Conservation (phyloP, 495 filamentous ascomycete species). For the Penicillium coffeae region DNA sequence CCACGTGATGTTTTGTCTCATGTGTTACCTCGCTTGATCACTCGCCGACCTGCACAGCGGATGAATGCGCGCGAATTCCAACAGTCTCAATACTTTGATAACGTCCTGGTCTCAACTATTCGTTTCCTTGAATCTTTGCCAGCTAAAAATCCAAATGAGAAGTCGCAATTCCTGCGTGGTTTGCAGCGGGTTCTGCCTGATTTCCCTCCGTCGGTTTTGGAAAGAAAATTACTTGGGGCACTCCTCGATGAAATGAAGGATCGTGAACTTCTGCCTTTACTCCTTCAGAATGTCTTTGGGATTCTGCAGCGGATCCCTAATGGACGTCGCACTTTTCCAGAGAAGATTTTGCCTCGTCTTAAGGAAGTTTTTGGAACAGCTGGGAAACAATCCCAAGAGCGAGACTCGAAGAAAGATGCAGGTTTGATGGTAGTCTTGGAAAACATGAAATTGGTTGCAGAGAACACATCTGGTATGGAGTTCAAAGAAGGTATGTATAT, state of each 20-base stretch:
- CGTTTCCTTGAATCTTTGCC: slow-evolving; percentile 89
- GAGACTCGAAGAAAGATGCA: slow-evolving; percentile 80
- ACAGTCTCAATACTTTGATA: slow-evolving; percentile 91
- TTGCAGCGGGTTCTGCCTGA: slow-evolving; percentile 79
- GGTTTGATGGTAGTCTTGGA: slow-evolving; percentile 87
- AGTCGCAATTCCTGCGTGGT: slow-evolving; percentile 85
- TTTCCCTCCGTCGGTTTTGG: slow-evolving; percentile 87
- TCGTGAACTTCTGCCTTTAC: slow-evolving; percentile 72
- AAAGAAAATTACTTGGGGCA: slow-evolving; percentile 87
- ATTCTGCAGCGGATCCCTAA: slow-evolving; percentile 74
- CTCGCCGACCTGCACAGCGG: slow-evolving; percentile 77
- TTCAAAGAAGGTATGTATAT: slow-evolving; percentile 78
- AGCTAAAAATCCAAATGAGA: slow-evolving; percentile 87
- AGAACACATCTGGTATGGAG: slow-evolving; percentile 81
- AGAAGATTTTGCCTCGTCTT: slow-evolving; percentile 77
- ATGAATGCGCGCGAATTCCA: slow-evolving; percentile 91
- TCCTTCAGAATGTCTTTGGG: slow-evolving; percentile 86
- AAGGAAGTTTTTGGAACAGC: slow-evolving; percentile 72
- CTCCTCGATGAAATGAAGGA: slow-evolving; percentile 92
- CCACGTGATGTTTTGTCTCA: slow-evolving; percentile 71
- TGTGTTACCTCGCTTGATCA: slow-evolving; percentile 79
- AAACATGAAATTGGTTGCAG: slow-evolving; percentile 67
- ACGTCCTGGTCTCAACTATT: slow-evolving; percentile 90
- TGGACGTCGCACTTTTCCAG: slow-evolving; percentile 70
- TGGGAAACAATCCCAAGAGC: slow-evolving; percentile 54